A percentile compares a stretch with the other conserved stretches of the same genome.
Conservation (phyloP, 495 filamentous ascomycete genomes). For the Penicillium canescens region DNA sequence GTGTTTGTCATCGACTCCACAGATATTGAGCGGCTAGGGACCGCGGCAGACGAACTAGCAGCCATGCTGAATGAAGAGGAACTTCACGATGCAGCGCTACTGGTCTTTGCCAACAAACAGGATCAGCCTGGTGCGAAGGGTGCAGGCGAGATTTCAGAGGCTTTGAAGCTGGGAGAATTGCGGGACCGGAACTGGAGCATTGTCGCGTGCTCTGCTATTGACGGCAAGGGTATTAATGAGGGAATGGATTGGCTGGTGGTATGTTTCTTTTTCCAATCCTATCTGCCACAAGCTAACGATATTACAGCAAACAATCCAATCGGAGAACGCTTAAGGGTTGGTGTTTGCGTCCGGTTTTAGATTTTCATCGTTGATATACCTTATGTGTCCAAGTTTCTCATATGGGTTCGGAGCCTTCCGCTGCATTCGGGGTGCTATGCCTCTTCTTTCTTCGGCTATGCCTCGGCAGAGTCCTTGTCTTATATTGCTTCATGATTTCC, state of each 20-base stretch:
- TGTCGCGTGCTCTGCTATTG: constrained; percentile 93
- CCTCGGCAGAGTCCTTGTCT: constrained; percentile 33
- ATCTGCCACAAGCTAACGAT: constrained; percentile 10
- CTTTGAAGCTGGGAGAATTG: constrained; percentile 81
- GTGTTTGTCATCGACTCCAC: constrained; percentile 98
- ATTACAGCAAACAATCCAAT: constrained; percentile 47
- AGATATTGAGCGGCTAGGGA: constrained; percentile 91
- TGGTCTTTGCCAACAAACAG: constrained; percentile 99
- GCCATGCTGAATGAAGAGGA: constrained; percentile 98
- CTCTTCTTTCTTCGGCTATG: constrained; percentile 29
- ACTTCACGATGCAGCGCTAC: constrained; percentile 82
- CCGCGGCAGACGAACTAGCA: constrained; percentile 86
- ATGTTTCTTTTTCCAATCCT: constrained; percentile 37
- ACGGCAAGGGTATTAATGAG: constrained; percentile 89
- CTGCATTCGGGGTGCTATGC: constrained; percentile 23
- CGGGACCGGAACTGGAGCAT: constrained; percentile 99
- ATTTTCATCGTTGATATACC: constrained; percentile 39
- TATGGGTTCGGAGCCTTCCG: constrained; percentile 18
- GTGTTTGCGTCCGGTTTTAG: constrained; percentile 38
- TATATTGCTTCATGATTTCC: constrained; percentile 40
- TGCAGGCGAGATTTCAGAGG: constrained; percentile 94
- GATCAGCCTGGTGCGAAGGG: constrained; percentile 97
- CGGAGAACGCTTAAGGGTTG: constrained; percentile 46
- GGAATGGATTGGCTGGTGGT: constrained; percentile 99
- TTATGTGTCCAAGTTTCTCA: constrained; percentile 16